Evolutionary conservation across 1,139 yeast genomes (phyloP), one percentile per base, ranked within the genome.

Genomic region (Candida sanyaensis): DNA sequence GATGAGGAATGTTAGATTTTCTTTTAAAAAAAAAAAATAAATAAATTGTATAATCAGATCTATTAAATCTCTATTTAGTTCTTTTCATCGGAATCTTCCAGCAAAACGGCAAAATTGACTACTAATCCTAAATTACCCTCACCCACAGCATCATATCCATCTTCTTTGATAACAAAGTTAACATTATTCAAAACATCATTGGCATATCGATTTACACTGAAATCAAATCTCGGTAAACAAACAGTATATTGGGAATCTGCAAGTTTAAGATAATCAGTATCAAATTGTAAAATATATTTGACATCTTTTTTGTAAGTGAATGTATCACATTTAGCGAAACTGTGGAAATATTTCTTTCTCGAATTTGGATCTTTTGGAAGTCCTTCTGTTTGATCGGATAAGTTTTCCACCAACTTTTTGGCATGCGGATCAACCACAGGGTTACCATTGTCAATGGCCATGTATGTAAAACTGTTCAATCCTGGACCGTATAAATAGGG

Each of bases 401-500:
- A 42, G 30, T 53, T 53, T 44, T 54, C 57, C n/a, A 45, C 41
- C n/a, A 33, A 43, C 29, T 47, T 47, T 24, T 46, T 47, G 23
- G 54, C 48, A 6, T 42, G 41, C 17, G 44, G 30, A 30, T 52
- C 40, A 10, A 44, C 31, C 13, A 45, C 43, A 8, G 43, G 33
- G 6, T 43, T 38, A 6, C 39, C 17, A 24, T 50, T 46, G 11
- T 49, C 45, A 24, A 54, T 49, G 8, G 51, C 55, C 44, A 73
- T 60, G 43, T 65, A 70, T 1, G 75, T 82, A 59, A 86, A 79
- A 49, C 86, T 80, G 49, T 82, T 77, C 54, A 85, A 62, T 0
- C 82, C 86, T 38, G 79, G 71, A 0, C 90, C 89, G 53, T 84
- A 85, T 23, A 86, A 65, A 59, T 67, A 86, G 67, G 93, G 75